phyloP scores from a whole-genome alignment of 495 filamentous ascomycete genomes.

The Penicillium canariense region DNA sequence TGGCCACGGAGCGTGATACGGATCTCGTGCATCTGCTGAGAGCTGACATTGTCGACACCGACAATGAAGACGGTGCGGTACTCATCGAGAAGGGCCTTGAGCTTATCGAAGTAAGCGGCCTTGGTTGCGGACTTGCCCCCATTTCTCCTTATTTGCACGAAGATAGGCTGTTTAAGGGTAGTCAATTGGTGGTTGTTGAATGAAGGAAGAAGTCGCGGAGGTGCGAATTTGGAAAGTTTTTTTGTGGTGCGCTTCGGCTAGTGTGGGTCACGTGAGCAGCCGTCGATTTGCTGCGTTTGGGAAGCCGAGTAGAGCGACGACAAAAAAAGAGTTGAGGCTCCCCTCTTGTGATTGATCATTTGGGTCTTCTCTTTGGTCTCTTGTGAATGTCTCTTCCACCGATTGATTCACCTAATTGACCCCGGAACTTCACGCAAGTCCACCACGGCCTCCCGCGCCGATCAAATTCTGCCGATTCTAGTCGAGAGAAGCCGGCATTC shows the following conservation, averaged over 20 bases:
- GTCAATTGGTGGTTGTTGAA: slow-evolving; percentile 38
- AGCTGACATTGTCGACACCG: slow-evolving; percentile 92
- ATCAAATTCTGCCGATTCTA: slow-evolving; percentile 19
- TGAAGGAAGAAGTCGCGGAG: slow-evolving; percentile 16
- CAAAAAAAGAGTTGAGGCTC: slow-evolving; percentile 3
- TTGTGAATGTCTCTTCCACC: background rate
- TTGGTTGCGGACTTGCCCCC: slow-evolving; percentile 96
- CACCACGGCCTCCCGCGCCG: background rate
- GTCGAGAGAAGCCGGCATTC: slow-evolving; percentile 17
- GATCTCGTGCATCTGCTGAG: slow-evolving; percentile 99
- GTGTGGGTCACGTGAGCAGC: slow-evolving; percentile 35
- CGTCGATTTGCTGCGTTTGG: slow-evolving; percentile 4
- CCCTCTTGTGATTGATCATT: background rate
- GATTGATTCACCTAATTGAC: background rate
- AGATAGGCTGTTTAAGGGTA: slow-evolving; percentile 98
- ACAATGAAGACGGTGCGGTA: slow-evolving; percentile 98
- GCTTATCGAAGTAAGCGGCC: slow-evolving; percentile 98
- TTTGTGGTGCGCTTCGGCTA: slow-evolving; percentile 38
- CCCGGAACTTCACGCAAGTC: background rate
- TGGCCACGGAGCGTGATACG: slow-evolving; percentile 81
- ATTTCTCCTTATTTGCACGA: slow-evolving; percentile 91
- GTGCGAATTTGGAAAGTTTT: slow-evolving; percentile 32
- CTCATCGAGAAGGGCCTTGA: slow-evolving; percentile 86
- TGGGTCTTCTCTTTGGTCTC: background rate
- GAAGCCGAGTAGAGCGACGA: slow-evolving; percentile 13